Conservation (phyloP, 1,284 basidiomycete species). For the Fistulinella staudtii region DNA sequence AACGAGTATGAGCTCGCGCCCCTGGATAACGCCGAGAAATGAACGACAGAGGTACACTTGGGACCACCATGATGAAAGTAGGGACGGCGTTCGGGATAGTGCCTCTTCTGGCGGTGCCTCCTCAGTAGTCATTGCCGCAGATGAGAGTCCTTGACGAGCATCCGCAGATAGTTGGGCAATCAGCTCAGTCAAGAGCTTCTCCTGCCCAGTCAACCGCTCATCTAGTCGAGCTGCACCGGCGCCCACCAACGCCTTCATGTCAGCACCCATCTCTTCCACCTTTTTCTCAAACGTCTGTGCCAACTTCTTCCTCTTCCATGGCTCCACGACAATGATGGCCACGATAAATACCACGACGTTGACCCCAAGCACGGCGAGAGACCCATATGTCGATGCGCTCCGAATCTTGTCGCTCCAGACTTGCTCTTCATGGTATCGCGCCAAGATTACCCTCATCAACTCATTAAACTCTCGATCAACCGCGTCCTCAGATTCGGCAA, state of each 20-base stretch:
- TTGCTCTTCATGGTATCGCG: slow-evolving; percentile 93
- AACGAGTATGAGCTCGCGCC: slow-evolving; percentile 26
- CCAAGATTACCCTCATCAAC: slow-evolving; percentile 82
- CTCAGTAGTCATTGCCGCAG: slow-evolving; percentile 1
- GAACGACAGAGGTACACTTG: slow-evolving; percentile 9
- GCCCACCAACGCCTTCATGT: slow-evolving; percentile 47
- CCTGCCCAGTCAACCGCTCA: slow-evolving; percentile 52
- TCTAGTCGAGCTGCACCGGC: slow-evolving; percentile 47
- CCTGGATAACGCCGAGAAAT: slow-evolving; percentile 6
- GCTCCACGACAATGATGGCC: slow-evolving; percentile 87
- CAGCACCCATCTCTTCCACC: slow-evolving; percentile 68
- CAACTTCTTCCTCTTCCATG: slow-evolving; percentile 84
- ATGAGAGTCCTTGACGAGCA: slow-evolving; percentile 1
- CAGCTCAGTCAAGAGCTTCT: slow-evolving; percentile 32
- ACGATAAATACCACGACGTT: slow-evolving; percentile 86
- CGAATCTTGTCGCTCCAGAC: slow-evolving; percentile 98
- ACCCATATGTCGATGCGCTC: slow-evolving; percentile 87
- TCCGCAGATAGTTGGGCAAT: slow-evolving; percentile 20
- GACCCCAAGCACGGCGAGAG: slow-evolving; percentile 75
- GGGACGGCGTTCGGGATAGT: not conserved
- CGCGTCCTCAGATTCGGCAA: slow-evolving; percentile 65
- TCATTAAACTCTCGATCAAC: slow-evolving; percentile 84
- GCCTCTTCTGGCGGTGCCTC: slow-evolving; percentile 5
- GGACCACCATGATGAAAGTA: slow-evolving; percentile 10
- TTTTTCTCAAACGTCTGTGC: slow-evolving; percentile 85